phyloP scores from a whole-genome alignment of 345 rosid genomes.

The Murraya paniculata region DNA sequence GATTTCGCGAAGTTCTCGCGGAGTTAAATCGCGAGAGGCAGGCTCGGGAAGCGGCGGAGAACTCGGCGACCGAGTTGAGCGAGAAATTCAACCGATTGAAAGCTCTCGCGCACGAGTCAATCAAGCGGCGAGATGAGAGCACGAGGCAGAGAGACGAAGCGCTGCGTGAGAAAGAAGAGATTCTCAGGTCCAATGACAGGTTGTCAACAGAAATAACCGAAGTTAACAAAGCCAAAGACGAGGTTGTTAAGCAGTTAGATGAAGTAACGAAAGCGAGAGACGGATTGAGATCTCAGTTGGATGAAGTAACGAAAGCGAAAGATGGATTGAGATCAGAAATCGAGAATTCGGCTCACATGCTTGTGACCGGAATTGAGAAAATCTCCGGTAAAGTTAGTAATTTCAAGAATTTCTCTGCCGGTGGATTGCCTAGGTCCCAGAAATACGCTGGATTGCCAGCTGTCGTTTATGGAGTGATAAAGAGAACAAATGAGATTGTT shows the following conservation, averaged over 20 bases:
- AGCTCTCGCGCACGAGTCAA: slow-evolving; percentile 75
- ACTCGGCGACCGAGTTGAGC: slow-evolving; percentile 63
- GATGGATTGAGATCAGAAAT: slow-evolving; percentile 71
- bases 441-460: slow-evolving; percentile 79
- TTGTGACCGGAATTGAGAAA: slow-evolving; percentile 90
- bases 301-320: slow-evolving; percentile 52
- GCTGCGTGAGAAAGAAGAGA: slow-evolving; percentile 64
- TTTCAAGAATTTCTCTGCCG: slow-evolving; percentile 66
- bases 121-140: slow-evolving; percentile 79
- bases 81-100: slow-evolving; percentile 64
- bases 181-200: slow-evolving; percentile 41
- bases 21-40: slow-evolving; percentile 92
- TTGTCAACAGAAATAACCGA: slow-evolving; percentile 46
- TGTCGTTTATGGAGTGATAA: slow-evolving; percentile 83
- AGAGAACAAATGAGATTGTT: slow-evolving; percentile 88
- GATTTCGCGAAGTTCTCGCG: slow-evolving; percentile 53
- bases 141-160: slow-evolving; percentile 76
- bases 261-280: slow-evolving; percentile 60
- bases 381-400: slow-evolving; percentile 80
- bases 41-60: slow-evolving; percentile 78
- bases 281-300: slow-evolving; percentile 50
- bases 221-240: slow-evolving; percentile 48
- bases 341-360: slow-evolving; percentile 83
- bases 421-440: slow-evolving; percentile 80
- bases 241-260: slow-evolving; percentile 48